Base-by-base conservation (phyloP, 805 yeast genomes). In the Zygoascus flipseniorum region DNA sequence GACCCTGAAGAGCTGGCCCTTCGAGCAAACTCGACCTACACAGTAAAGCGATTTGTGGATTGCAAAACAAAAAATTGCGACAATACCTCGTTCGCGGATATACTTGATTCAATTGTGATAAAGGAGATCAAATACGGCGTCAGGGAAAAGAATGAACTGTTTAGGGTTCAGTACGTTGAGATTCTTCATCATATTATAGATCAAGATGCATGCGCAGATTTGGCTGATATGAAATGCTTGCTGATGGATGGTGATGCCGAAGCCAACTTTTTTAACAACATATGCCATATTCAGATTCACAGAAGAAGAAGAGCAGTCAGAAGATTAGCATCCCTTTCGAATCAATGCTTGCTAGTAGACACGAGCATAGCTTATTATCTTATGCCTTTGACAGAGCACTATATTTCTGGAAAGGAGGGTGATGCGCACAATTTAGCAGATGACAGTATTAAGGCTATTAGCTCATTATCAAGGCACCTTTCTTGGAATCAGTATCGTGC, bases 271-370 rank as follows among this genome's bases (percentile, higher is more conserved):
- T 88, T 88, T 69, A 65, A 71, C 44, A 89, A 89, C 61, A 75
- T 93, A 48, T 77, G 76, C 55, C 97, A 92, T 66, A 82, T 92
- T 39, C 99, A 92, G 70, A 62, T 85, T 9, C 89, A 85, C 63
- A 80, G 95, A 70, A 84, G 97, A 61, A 89, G 86, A 66, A 77
- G 89, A 61, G 96, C 98, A 0, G 75, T 92, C 20, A 77, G 81
- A 61, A 76, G 86, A 54, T 69, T 90, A 31, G 76, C 76, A 10
- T 81, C 74, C 5, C 61, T 75, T 44, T 77, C 80, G 5, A 54
- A 66, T 19, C 58, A 72, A 6, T 62, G 60, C 1, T 54, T 56
- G 8, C 67, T 90, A 6, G 67, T 78, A 0, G 79, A 79, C 26
- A 69, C 72, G 39, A 83, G 81, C 59, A 79, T 92, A 52, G 77